Evolutionary conservation across 129 eudicot genomes (phyloP).

Genomic region (Flaveria trinervia): DNA sequence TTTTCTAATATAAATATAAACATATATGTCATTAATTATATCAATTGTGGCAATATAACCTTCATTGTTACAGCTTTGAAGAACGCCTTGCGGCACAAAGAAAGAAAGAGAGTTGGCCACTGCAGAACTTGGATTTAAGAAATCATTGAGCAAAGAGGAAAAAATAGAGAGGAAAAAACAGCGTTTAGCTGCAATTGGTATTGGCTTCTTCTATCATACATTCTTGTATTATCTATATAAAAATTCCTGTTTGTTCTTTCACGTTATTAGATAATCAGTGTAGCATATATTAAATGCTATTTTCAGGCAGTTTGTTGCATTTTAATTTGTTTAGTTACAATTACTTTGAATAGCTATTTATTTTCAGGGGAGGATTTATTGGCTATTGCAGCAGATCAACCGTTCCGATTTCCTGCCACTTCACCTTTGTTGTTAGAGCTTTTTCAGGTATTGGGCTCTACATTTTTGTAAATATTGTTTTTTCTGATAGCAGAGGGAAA

Average conservation of each 20-base stretch:
- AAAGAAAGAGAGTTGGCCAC: constrained; percentile 78
- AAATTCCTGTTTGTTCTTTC: constrained; percentile 18
- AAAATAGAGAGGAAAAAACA: constrained; percentile 74
- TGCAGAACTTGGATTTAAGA: constrained; percentile 81
- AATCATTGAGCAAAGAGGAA: constrained; percentile 87
- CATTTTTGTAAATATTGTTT: background rate
- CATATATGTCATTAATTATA: background rate
- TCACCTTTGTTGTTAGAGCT: constrained; percentile 98
- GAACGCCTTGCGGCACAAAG: constrained; percentile 93
- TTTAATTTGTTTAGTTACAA: background rate
- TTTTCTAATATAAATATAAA: constrained; percentile 4
- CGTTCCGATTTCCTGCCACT: constrained; percentile 98
- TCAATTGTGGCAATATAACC: constrained; percentile 3
- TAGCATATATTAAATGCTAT: constrained; percentile 10
- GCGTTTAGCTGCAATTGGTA: constrained; percentile 98
- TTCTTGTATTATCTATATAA: constrained; percentile 21
- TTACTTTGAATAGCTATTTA: background rate
- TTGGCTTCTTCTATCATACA: constrained; percentile 7
- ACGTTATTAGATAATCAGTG: constrained; percentile 1
- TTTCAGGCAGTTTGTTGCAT: constrained; percentile 16
- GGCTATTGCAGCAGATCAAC: constrained; percentile 96
- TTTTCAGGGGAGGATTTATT: constrained; percentile 86
- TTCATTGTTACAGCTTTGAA: constrained; percentile 69
- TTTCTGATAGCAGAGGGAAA: background rate
- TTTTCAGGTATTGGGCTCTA: constrained; percentile 67